Evolutionary conservation across 345 rosid genomes (phyloP).

Genomic region (Brassica incana): DNA sequence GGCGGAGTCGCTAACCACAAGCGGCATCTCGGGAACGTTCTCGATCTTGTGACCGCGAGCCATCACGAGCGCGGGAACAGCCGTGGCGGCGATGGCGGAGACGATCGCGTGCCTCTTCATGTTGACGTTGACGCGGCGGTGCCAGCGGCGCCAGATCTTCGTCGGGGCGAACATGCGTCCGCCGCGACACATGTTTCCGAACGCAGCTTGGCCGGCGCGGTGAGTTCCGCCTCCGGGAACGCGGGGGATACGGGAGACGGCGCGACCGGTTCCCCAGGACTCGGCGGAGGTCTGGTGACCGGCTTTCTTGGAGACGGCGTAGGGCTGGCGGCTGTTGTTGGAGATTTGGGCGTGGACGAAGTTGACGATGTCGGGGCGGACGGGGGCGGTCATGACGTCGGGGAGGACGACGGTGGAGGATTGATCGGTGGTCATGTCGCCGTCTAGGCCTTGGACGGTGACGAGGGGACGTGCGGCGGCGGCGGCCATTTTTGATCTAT

Average conservation of each 20-base stretch:
- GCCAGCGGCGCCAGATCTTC: constrained; percentile 99
- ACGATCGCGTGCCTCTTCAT: constrained; percentile 84
- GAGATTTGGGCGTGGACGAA: constrained; percentile 75
- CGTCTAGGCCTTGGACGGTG: constrained; percentile 65
- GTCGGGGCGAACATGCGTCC: constrained; percentile 99
- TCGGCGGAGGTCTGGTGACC: constrained; percentile 93
- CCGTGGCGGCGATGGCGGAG: constrained; percentile 92
- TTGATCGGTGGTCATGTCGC: constrained; percentile 80
- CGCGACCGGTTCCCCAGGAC: constrained; percentile 80
- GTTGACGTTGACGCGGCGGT: constrained; percentile 79
- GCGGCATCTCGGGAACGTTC: constrained; percentile 84
- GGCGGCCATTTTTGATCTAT: constrained; percentile 47
- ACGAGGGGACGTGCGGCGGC: constrained; percentile 76
- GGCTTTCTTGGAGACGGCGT: constrained; percentile 86
- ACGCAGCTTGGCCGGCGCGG: constrained; percentile 99
- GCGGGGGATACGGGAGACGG: constrained; percentile 98
- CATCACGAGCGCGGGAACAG: constrained; percentile 83
- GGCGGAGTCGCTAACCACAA: constrained; percentile 66
- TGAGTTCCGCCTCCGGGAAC: constrained; percentile 99
- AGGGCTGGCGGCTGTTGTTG: constrained; percentile 89
- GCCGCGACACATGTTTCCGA: constrained; percentile 99
- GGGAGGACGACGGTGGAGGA: constrained; percentile 61
- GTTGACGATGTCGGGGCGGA: constrained; percentile 81
- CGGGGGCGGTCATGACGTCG: constrained; percentile 76
- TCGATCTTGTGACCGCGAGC: constrained; percentile 93